phyloP scores from a whole-genome alignment of 2,329 filamentous ascomycete genomes.

The Xylariales sp. region DNA sequence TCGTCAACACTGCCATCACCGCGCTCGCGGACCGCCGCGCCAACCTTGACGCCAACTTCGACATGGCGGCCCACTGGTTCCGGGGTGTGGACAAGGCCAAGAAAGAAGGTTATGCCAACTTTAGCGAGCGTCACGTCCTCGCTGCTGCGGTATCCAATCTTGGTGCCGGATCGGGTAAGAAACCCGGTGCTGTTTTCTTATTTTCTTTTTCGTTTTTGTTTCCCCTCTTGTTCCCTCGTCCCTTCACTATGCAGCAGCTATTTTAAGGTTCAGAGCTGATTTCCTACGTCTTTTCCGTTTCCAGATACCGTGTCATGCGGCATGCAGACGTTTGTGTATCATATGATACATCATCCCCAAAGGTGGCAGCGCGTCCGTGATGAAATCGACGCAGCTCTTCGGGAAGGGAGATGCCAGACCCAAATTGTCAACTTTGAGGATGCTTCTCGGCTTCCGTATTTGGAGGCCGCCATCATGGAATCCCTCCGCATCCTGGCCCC shows the following conservation, averaged over 20 bases:
- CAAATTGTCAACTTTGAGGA: background rate
- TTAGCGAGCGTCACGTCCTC: slow-evolving; percentile 5
- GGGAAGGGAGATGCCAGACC: background rate
- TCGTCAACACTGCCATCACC: slow-evolving; percentile 7
- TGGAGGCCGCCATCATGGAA: background rate
- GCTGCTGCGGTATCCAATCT: slow-evolving; percentile 5
- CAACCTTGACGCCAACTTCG: slow-evolving; percentile 10
- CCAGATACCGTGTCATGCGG: slow-evolving; percentile 1
- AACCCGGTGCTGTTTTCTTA: no score
- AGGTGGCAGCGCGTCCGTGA: slow-evolving; percentile 1
- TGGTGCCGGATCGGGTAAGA: slow-evolving; percentile 9
- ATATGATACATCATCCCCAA: background rate
- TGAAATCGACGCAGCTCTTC: background rate
- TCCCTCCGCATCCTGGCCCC: background rate
- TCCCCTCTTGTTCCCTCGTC: no score
- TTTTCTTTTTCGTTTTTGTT: no score
- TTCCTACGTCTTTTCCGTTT: background rate
- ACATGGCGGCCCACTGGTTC: slow-evolving; percentile 12
- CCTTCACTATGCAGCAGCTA: no score
- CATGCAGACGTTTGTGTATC: background rate
- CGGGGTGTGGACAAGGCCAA: slow-evolving; percentile 8
- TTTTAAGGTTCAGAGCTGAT: background rate
- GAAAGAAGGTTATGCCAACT: slow-evolving; percentile 4
- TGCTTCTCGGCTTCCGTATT: background rate
- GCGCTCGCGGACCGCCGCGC: slow-evolving; percentile 7